Percentiles rank a stretch among this genome's conserved stretches.
Conservation (phyloP, 1,139 yeast species). For the Saccharomyces hybrid region DNA sequence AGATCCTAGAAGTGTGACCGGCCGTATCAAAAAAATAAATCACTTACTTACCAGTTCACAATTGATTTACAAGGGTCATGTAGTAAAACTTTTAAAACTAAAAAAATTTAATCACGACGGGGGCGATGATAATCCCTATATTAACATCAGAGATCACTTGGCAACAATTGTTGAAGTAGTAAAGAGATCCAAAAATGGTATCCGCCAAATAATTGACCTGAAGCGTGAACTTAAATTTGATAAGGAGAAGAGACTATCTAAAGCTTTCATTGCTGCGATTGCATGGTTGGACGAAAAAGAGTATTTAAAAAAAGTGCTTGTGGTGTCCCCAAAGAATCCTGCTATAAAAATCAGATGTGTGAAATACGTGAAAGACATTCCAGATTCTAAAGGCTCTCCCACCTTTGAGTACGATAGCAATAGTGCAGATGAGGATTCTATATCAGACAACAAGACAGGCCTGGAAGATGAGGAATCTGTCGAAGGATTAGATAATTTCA, state of each 20-base stretch:
- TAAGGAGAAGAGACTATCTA: slow-evolving; percentile 38
- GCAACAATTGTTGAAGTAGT: slow-evolving; percentile 45
- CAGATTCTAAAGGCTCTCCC: slow-evolving; percentile 19
- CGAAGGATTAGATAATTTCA: slow-evolving; percentile 29
- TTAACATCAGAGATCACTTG: slow-evolving; percentile 36
- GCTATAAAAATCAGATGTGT: slow-evolving; percentile 48
- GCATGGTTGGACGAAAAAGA: slow-evolving; percentile 46
- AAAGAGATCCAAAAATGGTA: slow-evolving; percentile 57
- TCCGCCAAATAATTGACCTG: slow-evolving; percentile 60
- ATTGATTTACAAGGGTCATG: slow-evolving; percentile 40
- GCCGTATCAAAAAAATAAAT: slow-evolving; percentile 48
- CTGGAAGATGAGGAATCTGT: slow-evolving; percentile 27
- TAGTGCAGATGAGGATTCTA: slow-evolving; percentile 27
- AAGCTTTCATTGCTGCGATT: slow-evolving; percentile 47
- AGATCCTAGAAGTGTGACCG: slow-evolving; percentile 64
- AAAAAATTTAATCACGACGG: slow-evolving; percentile 33
- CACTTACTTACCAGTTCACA: slow-evolving; percentile 41
- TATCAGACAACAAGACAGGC: slow-evolving; percentile 13
- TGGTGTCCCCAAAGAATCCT: slow-evolving; percentile 44
- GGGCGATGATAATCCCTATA: slow-evolving; percentile 24
- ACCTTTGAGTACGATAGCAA: slow-evolving; percentile 26
- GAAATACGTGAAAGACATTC: slow-evolving; percentile 46
- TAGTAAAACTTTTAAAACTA: slow-evolving; percentile 45
- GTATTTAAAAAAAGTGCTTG: slow-evolving; percentile 50
- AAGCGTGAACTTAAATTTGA: slow-evolving; percentile 54